phyloP scores from a whole-genome alignment of 108 stramenopile species.

The Licmophora abbreviata region DNA sequence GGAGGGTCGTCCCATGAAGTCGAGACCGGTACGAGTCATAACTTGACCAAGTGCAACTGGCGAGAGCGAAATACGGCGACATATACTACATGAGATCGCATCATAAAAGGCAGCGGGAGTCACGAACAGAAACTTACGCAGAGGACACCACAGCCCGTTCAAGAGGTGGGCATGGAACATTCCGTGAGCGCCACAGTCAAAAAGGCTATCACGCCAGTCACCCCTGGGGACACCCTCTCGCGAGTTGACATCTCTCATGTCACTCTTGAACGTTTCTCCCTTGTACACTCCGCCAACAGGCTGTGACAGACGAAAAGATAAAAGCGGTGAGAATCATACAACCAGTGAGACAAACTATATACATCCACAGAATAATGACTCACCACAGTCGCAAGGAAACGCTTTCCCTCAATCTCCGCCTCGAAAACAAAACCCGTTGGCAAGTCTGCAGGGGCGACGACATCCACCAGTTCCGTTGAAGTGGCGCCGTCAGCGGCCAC shows the following conservation, averaged over 20 bases:
- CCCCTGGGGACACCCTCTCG: conserved; percentile 33
- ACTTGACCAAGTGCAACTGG: conserved; percentile 64
- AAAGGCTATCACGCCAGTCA: conserved; percentile 56
- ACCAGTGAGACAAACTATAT: too few species aligned
- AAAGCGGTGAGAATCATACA: too few species aligned
- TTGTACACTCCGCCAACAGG: conserved; percentile 67
- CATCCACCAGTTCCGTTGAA: conserved; percentile 33
- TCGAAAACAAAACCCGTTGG: conserved; percentile 79
- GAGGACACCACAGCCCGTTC: conserved; percentile 54
- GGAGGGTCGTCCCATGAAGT: conserved; percentile 52
- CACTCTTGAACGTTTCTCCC: conserved; percentile 62
- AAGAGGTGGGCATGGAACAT: conserved; percentile 51
- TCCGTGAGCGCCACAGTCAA: conserved; percentile 37
- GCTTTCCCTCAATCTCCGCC: conserved; percentile 53
- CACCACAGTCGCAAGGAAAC: conserved; percentile 62
- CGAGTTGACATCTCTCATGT: conserved; percentile 51
- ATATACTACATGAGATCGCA: neutral
- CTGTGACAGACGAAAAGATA: too few species aligned
- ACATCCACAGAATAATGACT: too few species aligned
- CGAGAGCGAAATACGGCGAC: neutral
- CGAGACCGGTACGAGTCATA: conserved; percentile 55
- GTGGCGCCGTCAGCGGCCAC: neutral
- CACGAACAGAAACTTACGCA: conserved; percentile 32
- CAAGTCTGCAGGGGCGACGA: conserved; percentile 70
- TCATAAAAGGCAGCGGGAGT: neutral